These are phyloP conservation scores for Penicillium coprophilum DNA, from an alignment of 495 filamentous ascomycete species.

Conservation along the genomic window DNA sequence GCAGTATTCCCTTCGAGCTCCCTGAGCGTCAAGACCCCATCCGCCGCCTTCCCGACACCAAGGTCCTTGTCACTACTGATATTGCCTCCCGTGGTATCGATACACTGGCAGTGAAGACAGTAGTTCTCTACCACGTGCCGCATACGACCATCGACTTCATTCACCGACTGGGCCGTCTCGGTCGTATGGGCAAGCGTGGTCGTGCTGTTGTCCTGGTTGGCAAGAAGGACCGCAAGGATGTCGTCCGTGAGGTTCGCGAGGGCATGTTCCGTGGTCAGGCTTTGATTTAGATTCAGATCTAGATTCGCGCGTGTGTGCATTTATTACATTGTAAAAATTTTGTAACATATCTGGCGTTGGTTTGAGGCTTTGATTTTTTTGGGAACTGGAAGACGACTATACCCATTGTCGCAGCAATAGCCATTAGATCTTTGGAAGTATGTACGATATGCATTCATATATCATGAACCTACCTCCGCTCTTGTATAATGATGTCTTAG, in stretches of 20 bases:
- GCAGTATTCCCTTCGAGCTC: slow-evolving; percentile 35
- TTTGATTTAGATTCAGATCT: slow-evolving; percentile 57
- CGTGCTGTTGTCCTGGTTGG: slow-evolving; percentile 88
- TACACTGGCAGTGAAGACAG: slow-evolving; percentile 85
- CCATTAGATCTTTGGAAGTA: slow-evolving; percentile 11
- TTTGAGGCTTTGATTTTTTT: slow-evolving; percentile 13
- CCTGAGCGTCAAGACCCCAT: slow-evolving; percentile 18
- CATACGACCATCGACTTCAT: slow-evolving; percentile 97
- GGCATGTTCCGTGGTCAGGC: slow-evolving; percentile 92
- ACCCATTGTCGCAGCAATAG: slow-evolving; percentile 15
- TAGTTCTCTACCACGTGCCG: slow-evolving; percentile 92
- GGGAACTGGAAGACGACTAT: slow-evolving; percentile 20
- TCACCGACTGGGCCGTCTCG: slow-evolving; percentile 86
- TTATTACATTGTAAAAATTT: slow-evolving; percentile 22
- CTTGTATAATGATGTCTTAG: not conserved
- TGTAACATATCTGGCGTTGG: slow-evolving; percentile 30
- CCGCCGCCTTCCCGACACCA: slow-evolving; percentile 63
- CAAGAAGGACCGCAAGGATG: slow-evolving; percentile 82
- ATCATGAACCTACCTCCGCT: slow-evolving; percentile 11
- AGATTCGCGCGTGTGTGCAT: slow-evolving; percentile 8
- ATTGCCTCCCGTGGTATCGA: slow-evolving; percentile 91
- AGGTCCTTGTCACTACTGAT: slow-evolving; percentile 92
- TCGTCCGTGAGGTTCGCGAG: slow-evolving; percentile 89
- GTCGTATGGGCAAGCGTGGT: slow-evolving; percentile 88
- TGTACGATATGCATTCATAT: slow-evolving; percentile 13